Evolutionary conservation across 371 early-diverging fungal species (phyloP), one percentile per base, ranked within the genome.

Genomic region (Zychaea mexicana): DNA sequence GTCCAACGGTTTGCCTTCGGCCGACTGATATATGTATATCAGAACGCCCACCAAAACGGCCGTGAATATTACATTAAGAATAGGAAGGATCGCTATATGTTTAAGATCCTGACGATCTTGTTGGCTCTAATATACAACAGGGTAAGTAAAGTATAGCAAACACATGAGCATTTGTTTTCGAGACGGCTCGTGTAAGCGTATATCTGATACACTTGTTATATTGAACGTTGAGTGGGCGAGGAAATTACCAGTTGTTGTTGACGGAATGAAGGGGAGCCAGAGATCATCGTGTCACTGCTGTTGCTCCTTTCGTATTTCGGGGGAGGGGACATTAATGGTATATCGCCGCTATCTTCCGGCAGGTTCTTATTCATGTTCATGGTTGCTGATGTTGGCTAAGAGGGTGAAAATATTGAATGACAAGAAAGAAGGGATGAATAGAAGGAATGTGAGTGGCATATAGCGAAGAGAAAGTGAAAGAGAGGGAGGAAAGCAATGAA

Each of bases 1-100:
- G 10, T 55, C 65, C 9, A 72, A n/a, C 2, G 57, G 54, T 28
- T 70, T 65, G 27, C 61, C 58, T 45, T 76, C 68, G 5, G 71
- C 76, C 2, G 24, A 8, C 21, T 7, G 21, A 21, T 57, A 67
- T 7, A 62, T 42, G n/a, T 67, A 67, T 26, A 67, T 53, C 12
- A 67, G 26, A 24, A 36, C 57, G n/a, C 45, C 62, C 6, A 52
- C 38, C 36, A 67, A 33, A 12, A 53, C 33, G 31, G 42, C 57
- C 0, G 67, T 62, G 31, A 32, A 15, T 1, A 62, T 27, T 3
- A 62, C 58, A 17, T 67, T 67, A 3, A 67, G 3, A n/a, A 57
- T 38, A 17, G 67, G 67, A 9, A 61, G 12, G 1, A 60, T 5
- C 2, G 60, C 66, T 17, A 60, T 61, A 33, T 36, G 32, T 12